Base-by-base conservation (phyloP, 257 asterid genomes). In the Lantana camara region DNA sequence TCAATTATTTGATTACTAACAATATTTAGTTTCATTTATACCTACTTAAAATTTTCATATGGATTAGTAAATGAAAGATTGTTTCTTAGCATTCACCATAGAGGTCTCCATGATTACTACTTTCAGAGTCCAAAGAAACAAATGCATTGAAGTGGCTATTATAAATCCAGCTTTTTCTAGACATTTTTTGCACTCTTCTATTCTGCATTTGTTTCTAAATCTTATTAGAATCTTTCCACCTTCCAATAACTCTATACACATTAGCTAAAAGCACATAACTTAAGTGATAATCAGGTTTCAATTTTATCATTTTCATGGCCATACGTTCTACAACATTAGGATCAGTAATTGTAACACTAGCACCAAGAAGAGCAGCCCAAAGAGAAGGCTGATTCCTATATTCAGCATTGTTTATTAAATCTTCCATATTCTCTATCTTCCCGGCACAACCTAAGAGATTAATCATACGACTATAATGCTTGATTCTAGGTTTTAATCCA, bases 81-180 rank as follows among this genome's bases (percentile, higher is more conserved):
- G 6, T 21, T 6, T 14, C 60, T 72, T 37, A 44, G 48, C 35
- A 52, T 59, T 45, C 35, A 48, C 9, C n/a, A 67, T 11, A 67
- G 11, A 55, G 60, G 22, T 29, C 72, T 67, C 7, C 55, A 35
- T 55, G 66, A 21, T n/a, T n/a, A n/a, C n/a, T n/a, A n/a, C n/a
- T n/a, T n/a, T 49, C 21, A 41, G 42, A 67, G 6, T 46, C 22
- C 58, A 32, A 16, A n/a, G 35, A 47, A 48, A 58, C 41, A 10
- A 66, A 67, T 49, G 70, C 52, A 52, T 57, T 60, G n/a, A 55
- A 62, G 66, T 64, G 47, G 64, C 67, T 58, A 42, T 68, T 51
- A 49, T 83, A 95, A 76, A 87, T 68, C 97, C 96, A 90, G 75
- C 98, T 93, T 80, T 62, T 79, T 38, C 96, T 96, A 16, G 97